These are phyloP conservation scores for Peterozyma xylosa DNA, from an alignment of 805 yeast genomes.

Conservation along the genomic window DNA sequence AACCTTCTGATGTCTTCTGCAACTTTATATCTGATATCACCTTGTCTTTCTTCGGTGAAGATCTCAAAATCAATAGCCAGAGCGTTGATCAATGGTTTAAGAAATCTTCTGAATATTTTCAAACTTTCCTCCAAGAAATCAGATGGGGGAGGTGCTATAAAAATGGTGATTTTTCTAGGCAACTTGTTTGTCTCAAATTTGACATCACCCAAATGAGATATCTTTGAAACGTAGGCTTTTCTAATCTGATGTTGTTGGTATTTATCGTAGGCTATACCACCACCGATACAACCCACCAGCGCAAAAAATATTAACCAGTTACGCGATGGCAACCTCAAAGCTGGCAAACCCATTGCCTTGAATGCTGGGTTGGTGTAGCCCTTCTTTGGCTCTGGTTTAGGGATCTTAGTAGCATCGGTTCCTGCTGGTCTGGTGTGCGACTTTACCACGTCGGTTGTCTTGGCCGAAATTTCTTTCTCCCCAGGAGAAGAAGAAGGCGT, in stretches of 20 bases:
- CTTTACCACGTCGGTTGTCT: background rate
- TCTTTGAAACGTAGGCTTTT: slow-evolving; percentile 54
- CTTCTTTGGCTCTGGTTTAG: slow-evolving; percentile 16
- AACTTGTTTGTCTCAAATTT: slow-evolving; percentile 38
- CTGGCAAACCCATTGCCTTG: slow-evolving; percentile 76
- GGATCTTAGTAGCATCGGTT: background rate
- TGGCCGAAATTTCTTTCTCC: too few relatives aligned
- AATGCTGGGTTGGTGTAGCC: slow-evolving; percentile 73
- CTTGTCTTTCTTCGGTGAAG: slow-evolving; percentile 74
- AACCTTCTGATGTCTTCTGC: slow-evolving; percentile 74
- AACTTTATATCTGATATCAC: slow-evolving; percentile 74
- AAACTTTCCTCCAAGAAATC: slow-evolving; percentile 74
- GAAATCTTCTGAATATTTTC: slow-evolving; percentile 65
- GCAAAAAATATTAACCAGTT: slow-evolving; percentile 92
- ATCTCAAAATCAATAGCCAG: slow-evolving; percentile 82
- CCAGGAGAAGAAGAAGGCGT: too few relatives aligned
- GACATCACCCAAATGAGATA: slow-evolving; percentile 42
- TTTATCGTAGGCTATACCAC: slow-evolving; percentile 78
- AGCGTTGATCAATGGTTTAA: slow-evolving; percentile 80
- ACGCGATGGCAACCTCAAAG: slow-evolving; percentile 74
- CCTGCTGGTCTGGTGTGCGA: slow-evolving; percentile 1
- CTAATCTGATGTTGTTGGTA: slow-evolving; percentile 62
- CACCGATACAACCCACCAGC: slow-evolving; percentile 54
- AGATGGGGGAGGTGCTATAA: slow-evolving; percentile 95
- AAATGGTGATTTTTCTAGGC: slow-evolving; percentile 75